Evolutionary conservation across 2,329 filamentous ascomycete genomes (phyloP).

Genomic region (Nigrospora oryzae): DNA sequence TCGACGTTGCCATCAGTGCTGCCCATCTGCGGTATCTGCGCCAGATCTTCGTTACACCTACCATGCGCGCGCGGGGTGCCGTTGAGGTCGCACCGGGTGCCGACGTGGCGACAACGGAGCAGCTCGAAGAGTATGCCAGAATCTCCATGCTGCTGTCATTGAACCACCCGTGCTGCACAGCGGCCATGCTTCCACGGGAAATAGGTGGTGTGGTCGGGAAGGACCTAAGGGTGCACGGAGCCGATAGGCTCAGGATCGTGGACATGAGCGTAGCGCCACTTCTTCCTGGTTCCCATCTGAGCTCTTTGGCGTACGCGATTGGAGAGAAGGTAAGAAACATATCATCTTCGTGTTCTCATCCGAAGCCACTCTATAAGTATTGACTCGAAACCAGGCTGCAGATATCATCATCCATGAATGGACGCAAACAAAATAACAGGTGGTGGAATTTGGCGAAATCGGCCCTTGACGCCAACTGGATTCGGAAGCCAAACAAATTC

Average conservation of each 20-base stretch:
- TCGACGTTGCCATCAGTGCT: constrained; percentile 15
- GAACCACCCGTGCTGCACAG: neutral
- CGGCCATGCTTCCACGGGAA: neutral
- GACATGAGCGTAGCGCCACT: neutral
- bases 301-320: neutral
- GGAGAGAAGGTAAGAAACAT: neutral
- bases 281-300: neutral
- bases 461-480: neutral
- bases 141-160: neutral
- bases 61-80: constrained; percentile 1
- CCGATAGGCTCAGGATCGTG: neutral
- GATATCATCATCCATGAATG: neutral
- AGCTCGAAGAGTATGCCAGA: neutral
- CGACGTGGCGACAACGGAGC: constrained; percentile 4
- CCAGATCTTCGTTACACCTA: constrained; percentile 7
- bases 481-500: no score
- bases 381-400: neutral
- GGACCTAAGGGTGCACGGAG: neutral
- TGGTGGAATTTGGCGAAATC: neutral
- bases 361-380: neutral
- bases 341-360: neutral
- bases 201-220: neutral
- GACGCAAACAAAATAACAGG: neutral
- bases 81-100: constrained; percentile 9
- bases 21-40: constrained; percentile 17